Conservation (phyloP, 2,329 filamentous ascomycete species). For the Sporothrix inflata region DNA sequence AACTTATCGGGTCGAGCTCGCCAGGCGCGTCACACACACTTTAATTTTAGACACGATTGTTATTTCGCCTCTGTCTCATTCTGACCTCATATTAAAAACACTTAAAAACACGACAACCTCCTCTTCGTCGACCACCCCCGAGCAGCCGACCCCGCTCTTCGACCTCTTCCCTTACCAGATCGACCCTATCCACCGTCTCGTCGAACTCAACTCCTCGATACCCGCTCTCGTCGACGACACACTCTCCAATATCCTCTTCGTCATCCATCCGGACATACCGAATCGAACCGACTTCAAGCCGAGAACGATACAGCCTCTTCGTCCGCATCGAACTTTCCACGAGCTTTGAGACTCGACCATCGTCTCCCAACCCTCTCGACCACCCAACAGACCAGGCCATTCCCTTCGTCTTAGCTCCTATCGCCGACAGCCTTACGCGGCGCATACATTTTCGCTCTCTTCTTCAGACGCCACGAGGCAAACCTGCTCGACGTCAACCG, state of each 20-base stretch:
- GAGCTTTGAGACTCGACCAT: not conserved
- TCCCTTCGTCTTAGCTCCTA: not conserved
- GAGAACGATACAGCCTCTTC: not conserved
- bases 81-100: constrained; percentile 1
- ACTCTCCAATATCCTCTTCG: not conserved
- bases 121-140: not conserved
- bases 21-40: constrained; percentile 26
- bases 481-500: not conserved
- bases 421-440: constrained; percentile 4
- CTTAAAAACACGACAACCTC: constrained; percentile 8
- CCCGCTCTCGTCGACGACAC: not conserved
- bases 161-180: not conserved
- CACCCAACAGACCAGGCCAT: not conserved
- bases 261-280: constrained; percentile 4
- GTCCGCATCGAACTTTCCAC: not conserved
- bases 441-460: not conserved
- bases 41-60: constrained; percentile 9
- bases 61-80: constrained; percentile 22
- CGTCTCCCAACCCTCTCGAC: not conserved
- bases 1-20: constrained; percentile 17
- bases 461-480: constrained; percentile 11
- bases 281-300: constrained; percentile 12
- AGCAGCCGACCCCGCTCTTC: not conserved
- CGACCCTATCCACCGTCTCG: not conserved
- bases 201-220: not conserved